Conservation (phyloP, 192 early-diverging fungal genomes). For the Coemansia sp. region DNA sequence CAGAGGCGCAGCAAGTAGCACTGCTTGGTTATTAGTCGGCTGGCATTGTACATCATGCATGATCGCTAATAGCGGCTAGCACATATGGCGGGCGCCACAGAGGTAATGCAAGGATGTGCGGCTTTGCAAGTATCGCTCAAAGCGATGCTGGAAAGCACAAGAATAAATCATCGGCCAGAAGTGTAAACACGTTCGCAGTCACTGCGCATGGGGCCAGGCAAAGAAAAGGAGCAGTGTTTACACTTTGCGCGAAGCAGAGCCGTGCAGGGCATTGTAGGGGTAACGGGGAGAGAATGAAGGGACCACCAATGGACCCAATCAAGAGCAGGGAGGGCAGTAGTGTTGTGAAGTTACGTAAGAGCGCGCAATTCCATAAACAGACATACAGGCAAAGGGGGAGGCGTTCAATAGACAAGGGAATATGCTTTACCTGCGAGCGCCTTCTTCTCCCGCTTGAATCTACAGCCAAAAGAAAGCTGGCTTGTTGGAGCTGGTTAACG, state of each 20-base stretch:
- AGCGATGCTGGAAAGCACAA: not conserved
- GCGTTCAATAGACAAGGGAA: not conserved
- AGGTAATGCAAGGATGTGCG: not conserved
- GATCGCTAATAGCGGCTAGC: not conserved
- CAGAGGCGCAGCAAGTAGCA: not conserved
- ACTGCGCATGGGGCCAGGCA: not conserved
- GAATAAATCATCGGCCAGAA: not conserved
- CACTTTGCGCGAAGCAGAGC: not conserved
- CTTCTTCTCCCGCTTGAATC: not conserved
- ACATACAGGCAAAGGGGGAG: not conserved
- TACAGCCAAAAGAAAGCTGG: not conserved
- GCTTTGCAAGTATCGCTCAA: not conserved
- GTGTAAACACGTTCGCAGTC: not conserved
- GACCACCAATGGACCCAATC: not conserved
- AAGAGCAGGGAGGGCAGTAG: slow-evolving; percentile 6
- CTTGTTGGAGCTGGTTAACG: not conserved
- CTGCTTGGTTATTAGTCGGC: not conserved
- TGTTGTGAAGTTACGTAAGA: not conserved
- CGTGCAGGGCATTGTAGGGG: slow-evolving; percentile 1
- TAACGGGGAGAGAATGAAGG: not conserved
- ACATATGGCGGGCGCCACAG: not conserved
- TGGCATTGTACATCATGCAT: not conserved
- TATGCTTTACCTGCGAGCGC: not conserved
- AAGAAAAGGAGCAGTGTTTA: not conserved
- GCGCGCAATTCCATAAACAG: not conserved